Conservation (phyloP, 805 yeast species). For the Metschnikowia shivogae region DNA sequence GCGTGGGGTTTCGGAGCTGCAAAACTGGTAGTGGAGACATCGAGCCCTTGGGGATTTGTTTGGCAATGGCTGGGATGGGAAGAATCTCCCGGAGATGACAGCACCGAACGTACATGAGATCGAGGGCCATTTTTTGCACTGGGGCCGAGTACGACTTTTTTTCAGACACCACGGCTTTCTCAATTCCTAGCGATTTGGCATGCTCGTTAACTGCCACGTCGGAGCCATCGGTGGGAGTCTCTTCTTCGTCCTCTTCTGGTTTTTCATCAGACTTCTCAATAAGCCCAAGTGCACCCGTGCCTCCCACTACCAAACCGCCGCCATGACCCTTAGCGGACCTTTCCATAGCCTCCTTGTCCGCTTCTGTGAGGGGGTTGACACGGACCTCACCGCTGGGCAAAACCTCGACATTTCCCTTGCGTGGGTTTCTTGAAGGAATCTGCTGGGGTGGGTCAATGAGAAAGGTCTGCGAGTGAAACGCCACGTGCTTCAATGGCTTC, state of each 20-base stretch:
- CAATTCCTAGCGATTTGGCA: slow-evolving; percentile 14
- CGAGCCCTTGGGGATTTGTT: slow-evolving; percentile 75
- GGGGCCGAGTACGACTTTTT: slow-evolving; percentile 27
- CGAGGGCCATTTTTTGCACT: slow-evolving; percentile 50
- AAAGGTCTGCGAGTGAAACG: slow-evolving; percentile 40
- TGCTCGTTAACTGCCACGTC: slow-evolving; percentile 11
- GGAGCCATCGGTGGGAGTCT: slow-evolving; percentile 1
- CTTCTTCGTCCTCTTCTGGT: slow-evolving; percentile 5
- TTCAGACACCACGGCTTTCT: slow-evolving; percentile 11
- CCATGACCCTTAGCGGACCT: slow-evolving; percentile 41
- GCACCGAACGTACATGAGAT: slow-evolving; percentile 82
- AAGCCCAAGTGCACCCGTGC: slow-evolving; percentile 60
- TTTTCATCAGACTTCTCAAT: slow-evolving; percentile 16
- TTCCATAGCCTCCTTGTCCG: slow-evolving; percentile 45
- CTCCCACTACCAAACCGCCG: slow-evolving; percentile 76
- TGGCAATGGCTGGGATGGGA: slow-evolving; percentile 86
- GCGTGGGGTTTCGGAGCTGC: slow-evolving; percentile 80
- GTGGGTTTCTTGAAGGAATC: slow-evolving; percentile 81
- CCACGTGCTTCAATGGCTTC: slow-evolving; percentile 39
- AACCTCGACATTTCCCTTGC: slow-evolving; percentile 67
- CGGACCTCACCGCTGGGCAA: slow-evolving; percentile 50
- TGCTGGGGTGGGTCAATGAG: slow-evolving; percentile 70
- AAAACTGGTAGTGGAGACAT: slow-evolving; percentile 68
- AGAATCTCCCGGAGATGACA: slow-evolving; percentile 88
- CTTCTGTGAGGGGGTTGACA: slow-evolving; percentile 51